Conservation (phyloP, 2,329 filamentous ascomycete species). For the Fusarium sterilihyphosum region DNA sequence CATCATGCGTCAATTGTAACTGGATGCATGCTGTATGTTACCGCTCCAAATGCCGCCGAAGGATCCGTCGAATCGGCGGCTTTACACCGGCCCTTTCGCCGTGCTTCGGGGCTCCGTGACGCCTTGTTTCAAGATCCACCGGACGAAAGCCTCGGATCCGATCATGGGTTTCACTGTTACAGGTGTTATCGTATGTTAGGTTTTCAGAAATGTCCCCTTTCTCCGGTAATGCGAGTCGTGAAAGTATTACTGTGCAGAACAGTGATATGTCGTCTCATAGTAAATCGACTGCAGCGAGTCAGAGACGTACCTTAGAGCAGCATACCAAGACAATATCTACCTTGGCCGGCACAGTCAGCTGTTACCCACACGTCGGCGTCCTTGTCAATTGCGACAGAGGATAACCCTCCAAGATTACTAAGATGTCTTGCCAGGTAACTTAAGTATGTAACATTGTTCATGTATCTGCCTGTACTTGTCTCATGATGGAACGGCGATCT, state of each 20-base stretch:
- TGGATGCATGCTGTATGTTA: background rate
- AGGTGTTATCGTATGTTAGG: background rate
- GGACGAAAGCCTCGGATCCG: conserved; percentile 7
- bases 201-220: background rate
- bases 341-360: conserved; percentile 6
- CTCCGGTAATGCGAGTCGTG: background rate
- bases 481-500: conserved; percentile 11
- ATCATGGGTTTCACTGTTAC: conserved; percentile 2
- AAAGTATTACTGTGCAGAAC: background rate
- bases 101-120: conserved; percentile 12
- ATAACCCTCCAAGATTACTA: background rate
- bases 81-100: conserved; percentile 1
- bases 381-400: background rate
- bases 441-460: background rate
- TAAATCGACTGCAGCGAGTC: conserved; percentile 2
- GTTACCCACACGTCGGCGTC: background rate
- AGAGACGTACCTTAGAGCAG: background rate
- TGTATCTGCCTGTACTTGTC: conserved; percentile 11
- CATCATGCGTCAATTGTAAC: background rate
- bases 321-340: background rate
- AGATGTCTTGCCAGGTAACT: background rate
- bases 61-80: conserved; percentile 18
- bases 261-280: background rate
- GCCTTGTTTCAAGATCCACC: conserved; percentile 32
- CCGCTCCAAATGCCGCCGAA: background rate